Base-by-base conservation (phyloP, 805 yeast genomes). In the Ogataea methylovora region DNA sequence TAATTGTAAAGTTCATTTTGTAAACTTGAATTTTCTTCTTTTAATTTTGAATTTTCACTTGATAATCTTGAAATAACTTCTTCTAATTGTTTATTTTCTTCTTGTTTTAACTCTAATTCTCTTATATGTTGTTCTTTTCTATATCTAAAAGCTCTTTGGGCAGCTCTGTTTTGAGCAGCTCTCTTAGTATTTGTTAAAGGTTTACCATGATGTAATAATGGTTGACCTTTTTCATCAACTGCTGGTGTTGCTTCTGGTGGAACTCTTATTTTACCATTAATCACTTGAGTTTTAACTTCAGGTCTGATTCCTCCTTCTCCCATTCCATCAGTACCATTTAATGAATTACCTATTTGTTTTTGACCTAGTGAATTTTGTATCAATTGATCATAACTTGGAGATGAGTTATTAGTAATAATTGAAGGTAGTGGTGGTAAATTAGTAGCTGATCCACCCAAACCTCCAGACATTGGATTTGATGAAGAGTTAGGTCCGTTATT, bases 151-250 rank as follows among this genome's bases (percentile, higher is more conserved):
- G 95, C 95, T 45, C 84, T 75, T 61, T 88, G 97, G 4, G 97
- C 96, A 40, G 76, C 79, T 51, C 97, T 68, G 63, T 88, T 88
- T 60, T 88, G 97, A 8, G 81, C 87, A 2, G 96, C 96, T 42
- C 97, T 75, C 56, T 84, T 85, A 27, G 92, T 75, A 37, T 68
- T 71, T 16, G 78, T 69, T 28, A 80, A 60, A 13, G 71, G 68
- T 36, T 73, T 56, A 27, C 67, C 56, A 33, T 46, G 48, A 37
- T 46, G 45, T 14, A 42, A 17, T 11, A 34, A 24, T 8, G 42
- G 39, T 8, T 29, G 28, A n/a, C 43, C 48, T 22, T 39, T 43
- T 5, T 41, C 45, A 31, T 43, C 51, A 12, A 36, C 42, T 6
- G 51, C 30, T 17, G 32, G 25, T 15, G 23, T 22, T 14, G 19